Conservation (phyloP, 192 early-diverging fungal species). For the Mortierella antarctica region DNA sequence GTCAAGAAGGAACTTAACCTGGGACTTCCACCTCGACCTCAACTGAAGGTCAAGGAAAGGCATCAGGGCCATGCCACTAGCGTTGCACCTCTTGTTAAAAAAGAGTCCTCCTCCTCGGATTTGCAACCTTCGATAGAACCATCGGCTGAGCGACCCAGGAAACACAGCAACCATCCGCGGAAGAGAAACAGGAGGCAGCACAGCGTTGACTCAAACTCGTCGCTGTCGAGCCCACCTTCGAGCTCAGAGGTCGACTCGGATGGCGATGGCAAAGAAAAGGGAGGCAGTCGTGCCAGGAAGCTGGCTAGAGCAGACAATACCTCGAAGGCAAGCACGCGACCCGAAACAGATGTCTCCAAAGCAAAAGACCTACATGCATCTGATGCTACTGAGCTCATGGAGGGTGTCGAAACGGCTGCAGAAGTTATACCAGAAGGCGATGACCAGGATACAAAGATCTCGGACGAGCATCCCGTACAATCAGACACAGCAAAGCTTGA, state of each 20-base stretch:
- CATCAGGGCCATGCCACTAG: neutral
- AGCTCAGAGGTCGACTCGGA: slow-evolving; percentile 41
- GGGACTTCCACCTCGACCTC: slow-evolving; percentile 26
- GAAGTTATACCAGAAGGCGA: no score
- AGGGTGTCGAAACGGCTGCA: no score
- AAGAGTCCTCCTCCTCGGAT: neutral
- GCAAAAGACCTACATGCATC: neutral
- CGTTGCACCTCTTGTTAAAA: neutral
- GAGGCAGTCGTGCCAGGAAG: slow-evolving; percentile 35
- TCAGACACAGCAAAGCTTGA: no score
- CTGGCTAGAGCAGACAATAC: neutral
- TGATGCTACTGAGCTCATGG: neutral
- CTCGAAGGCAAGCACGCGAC: no score
- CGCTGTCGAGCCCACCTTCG: slow-evolving; percentile 44
- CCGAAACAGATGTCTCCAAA: neutral
- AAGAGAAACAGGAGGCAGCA: slow-evolving; percentile 41
- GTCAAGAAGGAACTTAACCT: slow-evolving; percentile 12
- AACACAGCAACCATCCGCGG: slow-evolving; percentile 1
- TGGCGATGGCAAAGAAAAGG: neutral
- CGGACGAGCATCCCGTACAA: no score
- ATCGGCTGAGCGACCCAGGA: no score
- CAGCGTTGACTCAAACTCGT: slow-evolving; percentile 43
- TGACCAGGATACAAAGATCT: no score
- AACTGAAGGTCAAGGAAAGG: slow-evolving; percentile 12
- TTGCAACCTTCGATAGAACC: neutral